phyloP scores from a whole-genome alignment of 768 basidiomycete genomes.

The Xanthoconium purpureum region DNA sequence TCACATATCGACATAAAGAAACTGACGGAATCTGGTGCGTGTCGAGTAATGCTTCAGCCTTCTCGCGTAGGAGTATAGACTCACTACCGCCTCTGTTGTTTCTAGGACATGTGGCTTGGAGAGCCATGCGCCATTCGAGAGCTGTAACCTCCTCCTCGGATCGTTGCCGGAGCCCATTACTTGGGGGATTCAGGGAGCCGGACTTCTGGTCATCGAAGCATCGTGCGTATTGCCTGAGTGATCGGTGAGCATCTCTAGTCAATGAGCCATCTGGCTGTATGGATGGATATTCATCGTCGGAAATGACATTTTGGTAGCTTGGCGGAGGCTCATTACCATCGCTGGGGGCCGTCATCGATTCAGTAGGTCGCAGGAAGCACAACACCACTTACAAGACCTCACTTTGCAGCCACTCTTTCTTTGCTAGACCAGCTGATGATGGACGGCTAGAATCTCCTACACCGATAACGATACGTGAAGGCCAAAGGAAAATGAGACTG shows the following conservation, averaged over 20 bases:
- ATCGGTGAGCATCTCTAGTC: neutral
- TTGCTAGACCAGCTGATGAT: too few species aligned
- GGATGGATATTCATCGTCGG: neutral
- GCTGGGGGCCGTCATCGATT: neutral
- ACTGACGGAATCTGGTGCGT: neutral
- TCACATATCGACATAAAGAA: neutral
- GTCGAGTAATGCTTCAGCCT: neutral
- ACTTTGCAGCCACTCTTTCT: too few species aligned
- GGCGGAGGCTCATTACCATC: conserved; percentile 10
- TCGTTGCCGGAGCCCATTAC: neutral
- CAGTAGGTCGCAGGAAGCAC: neutral
- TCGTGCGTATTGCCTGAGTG: neutral
- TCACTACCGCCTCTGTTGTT: neutral
- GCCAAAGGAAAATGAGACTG: neutral
- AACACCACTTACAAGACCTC: conserved; percentile 4
- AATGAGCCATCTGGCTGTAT: neutral
- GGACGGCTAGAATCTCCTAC: neutral
- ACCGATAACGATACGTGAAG: neutral
- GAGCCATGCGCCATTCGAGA: neutral
- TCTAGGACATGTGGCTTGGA: neutral
- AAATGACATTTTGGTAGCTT: conserved; percentile 10
- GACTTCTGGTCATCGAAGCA: neutral
- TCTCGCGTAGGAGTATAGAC: neutral
- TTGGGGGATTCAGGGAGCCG: neutral
- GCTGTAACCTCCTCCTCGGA: neutral